Evolutionary conservation across 164 flowering plant species (phyloP), one percentile per base, ranked within the genome.

Genomic region (Vitis labrusca): DNA sequence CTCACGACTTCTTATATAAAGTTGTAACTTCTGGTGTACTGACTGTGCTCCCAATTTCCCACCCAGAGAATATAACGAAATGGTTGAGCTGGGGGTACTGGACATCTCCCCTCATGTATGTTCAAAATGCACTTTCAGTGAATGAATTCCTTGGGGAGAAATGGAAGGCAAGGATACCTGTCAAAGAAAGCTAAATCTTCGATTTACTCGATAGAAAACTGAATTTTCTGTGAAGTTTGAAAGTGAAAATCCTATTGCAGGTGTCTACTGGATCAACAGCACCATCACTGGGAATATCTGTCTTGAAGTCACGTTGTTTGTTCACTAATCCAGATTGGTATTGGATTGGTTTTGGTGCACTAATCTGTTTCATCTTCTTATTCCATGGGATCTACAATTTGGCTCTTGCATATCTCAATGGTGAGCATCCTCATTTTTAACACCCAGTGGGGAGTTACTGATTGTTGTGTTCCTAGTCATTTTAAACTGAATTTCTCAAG

Each of bases 321-420:
- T 80, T 80, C 70, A 77, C 81, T 0, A 59, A 75, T 17, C 44
- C 71, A 9, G 48, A 77, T 47, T 80, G 85, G 85, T 85, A 74
- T 70, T 85, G 85, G 88, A 77, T 85, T 55, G 81, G 88, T 3
- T 50, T 74, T 49, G 76, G 74, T 19, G 88, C 81, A 61, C 65
- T 82, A 67, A 63, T 82, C 8, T 82, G 81, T 8, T 82, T 71
- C 50, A 71, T 58, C 9, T 2, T 85, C 1, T n/a, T 85, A 14
- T 79, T 82, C 70, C 80, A 82, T 67, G 65, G 65, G 15, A 59
- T 76, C 61, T 74, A 59, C 59, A 75, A 80, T 14, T 16, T 85
- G 50, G 76, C 76, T 52, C 72, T 85, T 62, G 67, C 83, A 50
- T 79, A 75, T 63, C 81, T 82, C 27, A 77, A 80, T 59, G 71